phyloP scores from a whole-genome alignment of 2,329 filamentous ascomycete genomes.

The Blastomyces percursus region DNA sequence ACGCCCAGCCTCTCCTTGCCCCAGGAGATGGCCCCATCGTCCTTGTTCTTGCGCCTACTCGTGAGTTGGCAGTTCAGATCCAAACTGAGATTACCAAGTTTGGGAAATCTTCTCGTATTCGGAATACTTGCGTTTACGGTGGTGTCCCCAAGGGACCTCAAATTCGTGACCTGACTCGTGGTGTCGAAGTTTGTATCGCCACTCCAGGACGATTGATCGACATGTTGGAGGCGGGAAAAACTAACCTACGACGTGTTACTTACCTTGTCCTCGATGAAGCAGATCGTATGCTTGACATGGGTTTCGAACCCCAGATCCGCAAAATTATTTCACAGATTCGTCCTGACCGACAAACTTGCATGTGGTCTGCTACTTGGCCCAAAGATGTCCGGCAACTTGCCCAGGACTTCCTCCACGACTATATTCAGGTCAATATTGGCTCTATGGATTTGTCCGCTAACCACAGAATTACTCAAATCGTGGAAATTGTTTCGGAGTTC shows the following conservation, averaged over 20 bases:
- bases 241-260: slow-evolving; percentile 93
- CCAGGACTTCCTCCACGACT: slow-evolving; percentile 81
- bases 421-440: slow-evolving; percentile 98
- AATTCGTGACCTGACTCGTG: slow-evolving; percentile 85
- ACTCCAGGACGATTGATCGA: slow-evolving; percentile 96
- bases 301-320: slow-evolving; percentile 98
- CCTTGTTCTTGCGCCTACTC: slow-evolving; percentile 86
- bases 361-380: slow-evolving; percentile 99
- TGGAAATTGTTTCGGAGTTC: slow-evolving; percentile 89
- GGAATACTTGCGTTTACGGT: slow-evolving; percentile 98
- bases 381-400: slow-evolving; percentile 94
- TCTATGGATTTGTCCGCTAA: slow-evolving; percentile 94
- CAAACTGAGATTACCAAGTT: slow-evolving; percentile 98
- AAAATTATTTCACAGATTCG: slow-evolving; percentile 98
- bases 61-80: slow-evolving; percentile 97
- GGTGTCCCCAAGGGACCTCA: slow-evolving; percentile 97
- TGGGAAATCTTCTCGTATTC: slow-evolving; percentile 91
- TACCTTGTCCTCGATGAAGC: slow-evolving; percentile 98
- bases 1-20: slow-evolving; percentile 90
- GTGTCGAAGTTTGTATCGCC: slow-evolving; percentile 97
- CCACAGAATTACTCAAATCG: slow-evolving; percentile 94
- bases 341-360: slow-evolving; percentile 95
- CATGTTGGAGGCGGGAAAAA: slow-evolving; percentile 96
- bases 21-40: slow-evolving; percentile 96
- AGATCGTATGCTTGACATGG: slow-evolving; percentile 99